Conservation (phyloP, 208 protist genomes). For the Wallacemonas sp. region DNA sequence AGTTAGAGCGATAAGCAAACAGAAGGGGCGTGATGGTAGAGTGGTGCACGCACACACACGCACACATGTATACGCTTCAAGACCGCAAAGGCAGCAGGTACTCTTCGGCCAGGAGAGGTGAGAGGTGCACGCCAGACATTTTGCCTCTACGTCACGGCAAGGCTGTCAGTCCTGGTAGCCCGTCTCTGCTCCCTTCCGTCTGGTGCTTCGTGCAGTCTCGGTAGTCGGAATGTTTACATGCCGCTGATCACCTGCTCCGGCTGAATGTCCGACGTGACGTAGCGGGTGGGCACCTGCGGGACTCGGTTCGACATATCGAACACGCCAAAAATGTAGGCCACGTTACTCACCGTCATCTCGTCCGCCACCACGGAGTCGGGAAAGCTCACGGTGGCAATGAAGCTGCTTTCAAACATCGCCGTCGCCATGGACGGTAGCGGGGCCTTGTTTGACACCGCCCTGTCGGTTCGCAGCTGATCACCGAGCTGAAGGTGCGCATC, state of each 20-base stretch:
- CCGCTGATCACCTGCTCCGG: slow-evolving; percentile 23
- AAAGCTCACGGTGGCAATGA: slow-evolving; percentile 18
- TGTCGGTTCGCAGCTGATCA: neutral
- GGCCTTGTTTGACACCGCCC: neutral
- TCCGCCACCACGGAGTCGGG: slow-evolving; percentile 13
- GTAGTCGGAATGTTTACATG: slow-evolving; percentile 9
- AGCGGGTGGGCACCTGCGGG: slow-evolving; percentile 16
- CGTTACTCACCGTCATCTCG: slow-evolving; percentile 16
- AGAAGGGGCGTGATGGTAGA: too few species aligned
- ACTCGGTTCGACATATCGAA: slow-evolving; percentile 11
- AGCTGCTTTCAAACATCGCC: slow-evolving; percentile 18
- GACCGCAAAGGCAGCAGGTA: too few species aligned
- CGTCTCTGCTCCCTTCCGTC: neutral
- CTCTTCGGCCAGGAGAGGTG: too few species aligned
- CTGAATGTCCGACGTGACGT: slow-evolving; percentile 11
- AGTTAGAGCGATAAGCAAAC: too few species aligned
- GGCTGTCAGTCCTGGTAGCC: too few species aligned
- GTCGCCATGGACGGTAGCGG: slow-evolving; percentile 25
- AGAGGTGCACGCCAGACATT: too few species aligned
- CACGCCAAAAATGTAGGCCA: slow-evolving; percentile 14
- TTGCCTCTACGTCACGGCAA: too few species aligned
- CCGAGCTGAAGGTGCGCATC: neutral
- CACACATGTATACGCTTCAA: too few species aligned
- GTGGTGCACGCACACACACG: too few species aligned
- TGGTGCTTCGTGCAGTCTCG: too few species aligned